phyloP scores from a whole-genome alignment of 441 rosid species.

The Mallotus japonicus region DNA sequence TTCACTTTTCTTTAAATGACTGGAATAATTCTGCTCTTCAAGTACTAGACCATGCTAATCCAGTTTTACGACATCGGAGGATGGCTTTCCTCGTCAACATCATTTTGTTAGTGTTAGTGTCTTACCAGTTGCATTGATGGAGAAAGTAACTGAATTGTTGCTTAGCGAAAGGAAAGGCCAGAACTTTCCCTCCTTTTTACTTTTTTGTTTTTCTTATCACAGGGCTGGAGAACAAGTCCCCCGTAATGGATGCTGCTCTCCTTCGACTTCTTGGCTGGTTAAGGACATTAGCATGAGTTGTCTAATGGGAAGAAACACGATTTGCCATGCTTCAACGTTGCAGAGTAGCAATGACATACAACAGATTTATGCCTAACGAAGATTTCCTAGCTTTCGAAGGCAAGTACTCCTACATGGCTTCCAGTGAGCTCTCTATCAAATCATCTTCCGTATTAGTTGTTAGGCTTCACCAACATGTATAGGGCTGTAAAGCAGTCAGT shows the following conservation, averaged over 20 bases:
- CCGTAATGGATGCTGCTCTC: constrained; percentile 64
- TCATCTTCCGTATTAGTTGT: neutral
- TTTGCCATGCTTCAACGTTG: neutral
- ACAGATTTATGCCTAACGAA: neutral
- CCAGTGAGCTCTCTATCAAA: neutral
- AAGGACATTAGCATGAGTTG: constrained; percentile 67
- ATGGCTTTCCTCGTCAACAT: neutral
- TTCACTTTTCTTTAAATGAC: constrained; percentile 9
- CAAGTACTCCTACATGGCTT: constrained; percentile 1
- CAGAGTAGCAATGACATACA: neutral
- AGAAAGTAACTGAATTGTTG: neutral
- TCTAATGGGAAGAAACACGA: constrained; percentile 5
- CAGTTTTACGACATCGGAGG: neutral
- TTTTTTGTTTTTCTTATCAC: neutral
- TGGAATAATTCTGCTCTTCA: constrained; percentile 6
- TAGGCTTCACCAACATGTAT: constrained; percentile 11
- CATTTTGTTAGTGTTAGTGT: neutral
- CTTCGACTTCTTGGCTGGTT: constrained; percentile 75
- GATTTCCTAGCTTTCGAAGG: constrained; percentile 9
- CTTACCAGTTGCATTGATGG: neutral
- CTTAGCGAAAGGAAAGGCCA: neutral
- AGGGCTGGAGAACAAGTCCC: constrained; percentile 89
- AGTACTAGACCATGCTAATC: constrained; percentile 4
- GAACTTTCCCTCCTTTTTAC: neutral
- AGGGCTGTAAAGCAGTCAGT: constrained; percentile 2